Conservation (phyloP, 768 basidiomycete species). For the Gymnopilus junonius region DNA sequence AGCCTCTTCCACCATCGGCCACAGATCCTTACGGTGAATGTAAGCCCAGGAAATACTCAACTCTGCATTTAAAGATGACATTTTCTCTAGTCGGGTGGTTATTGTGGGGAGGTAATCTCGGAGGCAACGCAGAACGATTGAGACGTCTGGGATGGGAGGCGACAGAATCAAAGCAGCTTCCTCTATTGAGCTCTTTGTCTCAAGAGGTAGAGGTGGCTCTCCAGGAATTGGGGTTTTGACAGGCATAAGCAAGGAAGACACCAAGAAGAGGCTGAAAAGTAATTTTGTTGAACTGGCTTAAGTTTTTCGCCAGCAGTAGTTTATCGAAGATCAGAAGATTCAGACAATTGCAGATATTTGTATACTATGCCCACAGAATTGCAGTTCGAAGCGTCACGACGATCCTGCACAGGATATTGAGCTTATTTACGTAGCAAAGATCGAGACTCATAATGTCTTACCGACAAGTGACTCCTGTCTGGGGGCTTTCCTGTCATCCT, state of each 20-base stretch:
- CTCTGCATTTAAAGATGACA: background rate
- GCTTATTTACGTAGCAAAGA: background rate
- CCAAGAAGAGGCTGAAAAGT: background rate
- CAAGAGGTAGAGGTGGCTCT: conserved; percentile 27
- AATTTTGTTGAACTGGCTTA: no score
- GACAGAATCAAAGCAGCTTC: conserved; percentile 21
- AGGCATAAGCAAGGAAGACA: background rate
- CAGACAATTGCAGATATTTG: no score
- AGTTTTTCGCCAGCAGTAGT: background rate
- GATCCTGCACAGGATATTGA: background rate
- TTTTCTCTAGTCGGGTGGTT: conserved; percentile 46
- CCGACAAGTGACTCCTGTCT: background rate
- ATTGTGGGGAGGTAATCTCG: conserved; percentile 41
- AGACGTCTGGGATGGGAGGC: conserved; percentile 45
- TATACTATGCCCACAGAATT: background rate
- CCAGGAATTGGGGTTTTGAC: conserved; percentile 10
- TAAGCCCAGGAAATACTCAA: conserved; percentile 23
- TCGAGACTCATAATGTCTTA: background rate
- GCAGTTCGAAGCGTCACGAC: background rate
- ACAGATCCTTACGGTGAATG: conserved; percentile 42
- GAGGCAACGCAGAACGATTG: conserved; percentile 37
- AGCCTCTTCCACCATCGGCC: conserved; percentile 35
- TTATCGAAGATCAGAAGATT: no score
- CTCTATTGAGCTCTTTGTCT: conserved; percentile 25
- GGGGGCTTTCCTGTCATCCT: background rate